Conservation (phyloP, 495 filamentous ascomycete species). For the Melanomma pulvis-pyrius region DNA sequence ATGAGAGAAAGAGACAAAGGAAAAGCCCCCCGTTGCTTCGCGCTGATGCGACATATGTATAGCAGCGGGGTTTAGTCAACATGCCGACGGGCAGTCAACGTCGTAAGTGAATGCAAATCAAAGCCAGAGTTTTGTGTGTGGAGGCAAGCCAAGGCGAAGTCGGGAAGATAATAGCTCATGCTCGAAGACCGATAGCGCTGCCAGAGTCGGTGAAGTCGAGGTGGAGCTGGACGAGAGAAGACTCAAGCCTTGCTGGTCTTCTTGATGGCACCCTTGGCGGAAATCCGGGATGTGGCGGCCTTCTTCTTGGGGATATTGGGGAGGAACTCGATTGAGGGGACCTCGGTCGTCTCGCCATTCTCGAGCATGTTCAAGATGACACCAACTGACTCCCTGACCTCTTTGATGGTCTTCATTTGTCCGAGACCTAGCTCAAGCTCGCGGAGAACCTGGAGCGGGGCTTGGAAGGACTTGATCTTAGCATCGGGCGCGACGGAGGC, state of each 20-base stretch:
- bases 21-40: neutral
- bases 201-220: neutral
- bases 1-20: too few relatives aligned
- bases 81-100: neutral
- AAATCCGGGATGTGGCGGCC: neutral
- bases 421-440: slow-evolving; percentile 17
- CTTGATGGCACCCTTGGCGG: slow-evolving; percentile 9
- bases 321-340: slow-evolving; percentile 33
- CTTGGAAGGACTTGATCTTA: slow-evolving; percentile 18
- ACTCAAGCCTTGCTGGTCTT: slow-evolving; percentile 11
- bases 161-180: neutral
- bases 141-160: neutral
- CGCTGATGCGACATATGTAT: neutral
- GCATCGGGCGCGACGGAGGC: neutral
- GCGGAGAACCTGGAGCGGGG: slow-evolving; percentile 25
- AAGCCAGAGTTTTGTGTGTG: neutral
- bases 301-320: slow-evolving; percentile 8
- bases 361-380: slow-evolving; percentile 19
- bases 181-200: neutral
- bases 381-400: slow-evolving; percentile 5
- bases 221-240: neutral
- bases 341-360: slow-evolving; percentile 13
- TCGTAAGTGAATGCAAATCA: neutral
- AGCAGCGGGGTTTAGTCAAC: neutral
- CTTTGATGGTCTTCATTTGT: slow-evolving; percentile 1